Evolutionary conservation across 2,329 filamentous ascomycete genomes (phyloP).

Genomic region (Trichoderma citrinoviride): DNA sequence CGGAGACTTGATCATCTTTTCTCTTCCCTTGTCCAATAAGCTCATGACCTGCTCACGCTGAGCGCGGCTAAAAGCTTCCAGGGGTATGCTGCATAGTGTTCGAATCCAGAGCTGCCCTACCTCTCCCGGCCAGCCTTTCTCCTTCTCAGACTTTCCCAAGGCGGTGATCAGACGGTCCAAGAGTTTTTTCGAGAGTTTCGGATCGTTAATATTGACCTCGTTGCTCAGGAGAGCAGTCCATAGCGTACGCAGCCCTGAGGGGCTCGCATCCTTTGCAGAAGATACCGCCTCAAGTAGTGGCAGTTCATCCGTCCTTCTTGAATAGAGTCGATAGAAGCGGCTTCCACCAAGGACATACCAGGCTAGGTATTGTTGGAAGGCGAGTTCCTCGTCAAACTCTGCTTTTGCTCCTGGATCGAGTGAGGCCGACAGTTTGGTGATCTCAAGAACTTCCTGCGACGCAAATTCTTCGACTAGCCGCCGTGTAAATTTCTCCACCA

Average conservation of each 20-base stretch:
- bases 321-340: slow-evolving; percentile 33
- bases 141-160: slow-evolving; percentile 31
- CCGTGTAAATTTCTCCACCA: slow-evolving; percentile 36
- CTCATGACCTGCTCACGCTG: slow-evolving; percentile 46
- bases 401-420: slow-evolving; percentile 24
- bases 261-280: slow-evolving; percentile 23
- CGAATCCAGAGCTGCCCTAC: slow-evolving; percentile 33
- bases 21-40: slow-evolving; percentile 32
- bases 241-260: slow-evolving; percentile 25
- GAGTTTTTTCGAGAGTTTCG: slow-evolving; percentile 33
- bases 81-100: slow-evolving; percentile 36
- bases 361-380: slow-evolving; percentile 34
- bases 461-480: slow-evolving; percentile 35
- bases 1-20: slow-evolving; percentile 28
- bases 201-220: slow-evolving; percentile 39
- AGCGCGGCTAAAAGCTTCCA: slow-evolving; percentile 41
- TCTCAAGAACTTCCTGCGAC: slow-evolving; percentile 28
- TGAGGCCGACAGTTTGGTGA: slow-evolving; percentile 25
- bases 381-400: slow-evolving; percentile 30
- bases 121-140: slow-evolving; percentile 35
- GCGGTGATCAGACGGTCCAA: slow-evolving; percentile 34
- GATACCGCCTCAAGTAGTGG: slow-evolving; percentile 31
- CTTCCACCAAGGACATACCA: slow-evolving; percentile 37
- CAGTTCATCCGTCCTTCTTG: slow-evolving; percentile 28
- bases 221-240: slow-evolving; percentile 38